Conservation (phyloP, 148 eudicot genomes). For the Vaccinium vitisidaea region DNA sequence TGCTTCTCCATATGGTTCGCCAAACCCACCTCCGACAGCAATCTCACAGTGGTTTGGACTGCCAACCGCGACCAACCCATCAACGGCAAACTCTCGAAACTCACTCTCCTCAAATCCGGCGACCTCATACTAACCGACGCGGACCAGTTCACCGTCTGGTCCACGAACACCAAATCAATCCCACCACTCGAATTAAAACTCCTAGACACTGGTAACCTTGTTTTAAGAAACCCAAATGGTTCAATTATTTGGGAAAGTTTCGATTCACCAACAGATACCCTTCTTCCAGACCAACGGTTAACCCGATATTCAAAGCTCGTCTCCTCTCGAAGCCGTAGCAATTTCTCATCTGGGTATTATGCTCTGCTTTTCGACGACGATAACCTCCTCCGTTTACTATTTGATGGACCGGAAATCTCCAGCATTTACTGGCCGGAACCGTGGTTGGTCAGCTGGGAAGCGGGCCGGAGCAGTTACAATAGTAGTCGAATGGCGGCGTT, state of each 20-base stretch:
- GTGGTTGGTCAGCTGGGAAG: not conserved
- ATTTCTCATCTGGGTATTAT: conserved; percentile 43
- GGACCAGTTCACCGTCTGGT: conserved; percentile 19
- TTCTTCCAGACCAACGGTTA: conserved; percentile 37
- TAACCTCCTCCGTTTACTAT: conserved; percentile 33
- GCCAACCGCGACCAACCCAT: conserved; percentile 51
- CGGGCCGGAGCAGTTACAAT: conserved; percentile 24
- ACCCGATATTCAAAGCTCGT: conserved; percentile 23
- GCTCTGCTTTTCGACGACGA: conserved; percentile 36
- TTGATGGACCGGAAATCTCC: conserved; percentile 26
- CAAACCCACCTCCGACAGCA: not conserved
- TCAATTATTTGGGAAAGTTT: conserved; percentile 47
- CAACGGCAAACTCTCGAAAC: conserved; percentile 32
- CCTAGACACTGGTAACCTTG: conserved; percentile 25
- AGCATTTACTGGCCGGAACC: conserved; percentile 41
- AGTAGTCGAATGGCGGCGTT: conserved; percentile 25
- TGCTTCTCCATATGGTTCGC: conserved; percentile 36
- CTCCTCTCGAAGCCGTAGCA: conserved; percentile 31
- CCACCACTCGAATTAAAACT: conserved; percentile 15
- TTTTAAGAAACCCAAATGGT: not conserved
- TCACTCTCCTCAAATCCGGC: conserved; percentile 27
- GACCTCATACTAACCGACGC: conserved; percentile 35
- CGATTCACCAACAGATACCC: conserved; percentile 42
- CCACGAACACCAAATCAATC: not conserved
- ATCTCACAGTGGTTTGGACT: conserved; percentile 39